Percentiles rank a stretch among this genome's conserved stretches.
Evolutionary conservation across 2,329 filamentous ascomycete genomes (phyloP).

Genomic region (Fusarium sp.): DNA sequence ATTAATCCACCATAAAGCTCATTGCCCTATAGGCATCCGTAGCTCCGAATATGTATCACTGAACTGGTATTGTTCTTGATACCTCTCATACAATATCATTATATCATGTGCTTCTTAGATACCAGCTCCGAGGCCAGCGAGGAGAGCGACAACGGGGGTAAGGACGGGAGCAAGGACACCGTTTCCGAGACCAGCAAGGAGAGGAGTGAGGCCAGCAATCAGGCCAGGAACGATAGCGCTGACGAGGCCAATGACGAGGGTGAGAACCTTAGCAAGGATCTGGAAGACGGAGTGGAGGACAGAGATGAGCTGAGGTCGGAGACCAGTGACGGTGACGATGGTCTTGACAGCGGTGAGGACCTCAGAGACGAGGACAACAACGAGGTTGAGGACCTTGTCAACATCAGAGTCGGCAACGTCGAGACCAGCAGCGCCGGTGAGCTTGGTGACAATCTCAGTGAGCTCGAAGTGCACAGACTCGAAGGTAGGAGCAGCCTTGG

Average conservation of each 20-base stretch:
- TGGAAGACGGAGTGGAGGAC: constrained; percentile 49
- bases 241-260: constrained; percentile 44
- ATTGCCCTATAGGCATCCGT: background rate
- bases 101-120: constrained; percentile 1
- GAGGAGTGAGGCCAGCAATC: constrained; percentile 44
- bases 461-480: constrained; percentile 41
- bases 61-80: background rate
- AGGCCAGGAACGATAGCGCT: constrained; percentile 45
- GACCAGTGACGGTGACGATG: constrained; percentile 44
- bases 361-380: constrained; percentile 36
- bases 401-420: constrained; percentile 43
- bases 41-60: too few relatives aligned
- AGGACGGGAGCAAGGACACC: constrained; percentile 48
- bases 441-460: constrained; percentile 44
- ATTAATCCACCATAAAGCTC: background rate
- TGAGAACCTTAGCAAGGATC: constrained; percentile 47
- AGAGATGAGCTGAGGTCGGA: constrained; percentile 44
- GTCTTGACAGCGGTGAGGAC: constrained; percentile 45
- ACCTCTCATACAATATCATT: background rate
- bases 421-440: constrained; percentile 42
- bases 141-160: constrained; percentile 43
- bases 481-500: constrained; percentile 32
- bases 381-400: constrained; percentile 42
- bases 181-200: constrained; percentile 47
- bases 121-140: constrained; percentile 39